These are phyloP conservation scores for Spathaspora boniae DNA, from an alignment of 805 yeast species.

Conservation along the genomic window DNA sequence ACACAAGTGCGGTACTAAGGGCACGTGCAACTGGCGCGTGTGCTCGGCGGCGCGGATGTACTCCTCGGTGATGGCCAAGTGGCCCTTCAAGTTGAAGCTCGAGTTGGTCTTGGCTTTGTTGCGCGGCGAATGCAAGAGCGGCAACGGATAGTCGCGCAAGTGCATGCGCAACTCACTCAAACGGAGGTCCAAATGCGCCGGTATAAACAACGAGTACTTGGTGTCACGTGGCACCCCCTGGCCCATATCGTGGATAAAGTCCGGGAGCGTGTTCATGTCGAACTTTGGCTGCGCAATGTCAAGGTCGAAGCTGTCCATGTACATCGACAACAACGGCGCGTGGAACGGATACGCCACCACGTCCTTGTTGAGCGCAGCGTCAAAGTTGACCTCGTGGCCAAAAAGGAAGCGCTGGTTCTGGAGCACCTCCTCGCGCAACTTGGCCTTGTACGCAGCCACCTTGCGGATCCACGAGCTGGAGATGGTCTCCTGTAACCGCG, in stretches of 20 bases:
- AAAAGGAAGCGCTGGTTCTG: constrained; percentile 30
- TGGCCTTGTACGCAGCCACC: constrained; percentile 44
- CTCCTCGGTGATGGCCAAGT: constrained; percentile 67
- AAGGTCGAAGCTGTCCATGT: constrained; percentile 26
- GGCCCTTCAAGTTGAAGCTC: constrained; percentile 47
- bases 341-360: constrained; percentile 27
- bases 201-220: constrained; percentile 63
- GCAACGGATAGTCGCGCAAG: constrained; percentile 82
- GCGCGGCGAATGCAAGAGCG: constrained; percentile 69
- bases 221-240: constrained; percentile 79
- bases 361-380: constrained; percentile 17
- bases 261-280: constrained; percentile 39
- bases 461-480: constrained; percentile 71
- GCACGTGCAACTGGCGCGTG: constrained; percentile 58
- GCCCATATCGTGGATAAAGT: constrained; percentile 70
- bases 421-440: constrained; percentile 37
- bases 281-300: constrained; percentile 26
- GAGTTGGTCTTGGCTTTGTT: constrained; percentile 19
- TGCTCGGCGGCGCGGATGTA: constrained; percentile 48
- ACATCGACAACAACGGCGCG: constrained; percentile 34
- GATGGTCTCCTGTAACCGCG: constrained; percentile 41
- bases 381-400: constrained; percentile 29
- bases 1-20: constrained; percentile 22
- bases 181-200: constrained; percentile 53
- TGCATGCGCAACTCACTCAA: constrained; percentile 65